Evolutionary conservation across 768 basidiomycete genomes (phyloP).

Genomic region (Kwoniella dejecticola): DNA sequence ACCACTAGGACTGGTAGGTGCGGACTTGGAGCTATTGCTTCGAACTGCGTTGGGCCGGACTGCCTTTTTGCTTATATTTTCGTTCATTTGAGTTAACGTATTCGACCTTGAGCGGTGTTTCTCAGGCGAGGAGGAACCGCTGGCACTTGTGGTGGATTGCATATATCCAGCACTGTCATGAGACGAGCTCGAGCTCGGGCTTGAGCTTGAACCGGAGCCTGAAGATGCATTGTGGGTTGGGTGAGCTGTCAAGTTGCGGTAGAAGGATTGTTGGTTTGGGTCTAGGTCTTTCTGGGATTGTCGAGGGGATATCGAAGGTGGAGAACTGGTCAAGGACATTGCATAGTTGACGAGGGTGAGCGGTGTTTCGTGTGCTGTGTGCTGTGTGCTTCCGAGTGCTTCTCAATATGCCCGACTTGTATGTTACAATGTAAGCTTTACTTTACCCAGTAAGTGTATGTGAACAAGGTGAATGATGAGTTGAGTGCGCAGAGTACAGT

Average conservation of each 20-base stretch:
- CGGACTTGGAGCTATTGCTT: constrained; percentile 6
- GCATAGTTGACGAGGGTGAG: neutral
- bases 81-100: neutral
- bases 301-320: neutral
- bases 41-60: neutral
- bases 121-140: neutral
- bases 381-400: neutral
- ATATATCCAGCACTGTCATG: neutral
- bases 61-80: neutral
- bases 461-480: too few species aligned
- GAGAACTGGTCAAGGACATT: constrained; percentile 10
- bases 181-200: neutral
- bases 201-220: neutral
- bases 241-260: too few species aligned
- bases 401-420: neutral
- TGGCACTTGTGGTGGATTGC: too few species aligned
- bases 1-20: constrained; percentile 18
- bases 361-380: neutral
- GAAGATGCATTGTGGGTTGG: too few species aligned
- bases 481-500: neutral
- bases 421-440: too few species aligned
- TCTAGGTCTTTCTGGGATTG: neutral
- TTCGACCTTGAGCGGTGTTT: neutral
- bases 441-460: too few species aligned
- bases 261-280: neutral